Evolutionary conservation across 805 yeast species (phyloP), one percentile per base, ranked within the genome.

Genomic region (Kodamaea fukazawae): DNA sequence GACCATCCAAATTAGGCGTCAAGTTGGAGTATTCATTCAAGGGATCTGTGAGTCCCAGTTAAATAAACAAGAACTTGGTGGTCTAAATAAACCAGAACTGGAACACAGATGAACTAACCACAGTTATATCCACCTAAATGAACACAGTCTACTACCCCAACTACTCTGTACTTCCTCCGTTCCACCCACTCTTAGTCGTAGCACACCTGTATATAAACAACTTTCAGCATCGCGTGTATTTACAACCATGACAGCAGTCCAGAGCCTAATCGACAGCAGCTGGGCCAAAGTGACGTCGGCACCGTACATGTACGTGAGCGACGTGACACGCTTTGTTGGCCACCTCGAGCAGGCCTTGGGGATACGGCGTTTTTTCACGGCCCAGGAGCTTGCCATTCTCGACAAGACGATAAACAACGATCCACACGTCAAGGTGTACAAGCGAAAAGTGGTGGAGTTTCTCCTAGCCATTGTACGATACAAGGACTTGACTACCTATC

Each of bases 361-460:
- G 7, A 37, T 51, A 3, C 42, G 40, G 18, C 29, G 45, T 14
- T 30, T 62, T 29, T 50, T 62, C 31, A 49, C 42, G 4, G 28
- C 26, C 6, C 34, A 40, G 13, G 53, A 49, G 29, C 20, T 43
- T 8, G 30, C 37, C n/a, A 27, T 42, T 10, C 36, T 49, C 28
- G 32, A 38, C 11, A 45, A 40, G 30, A 41, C 47, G 40, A 38
- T 43, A 15, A 35, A 14, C 12, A 43, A 33, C 13, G 44, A 31
- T 12, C 52, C 53, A 2, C 22, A 12, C 26, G 33, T 43, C 39
- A 44, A 40, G 33, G 44, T 64, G 11, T 50, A 48, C 34, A 54
- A 49, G 36, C 28, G 36, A 2, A 62, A 61, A 23, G 46, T 61
- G 13, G 39, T 48, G 18, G 43, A 46, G 32, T 61, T 64, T 40